Conservation (phyloP, 345 rosid genomes). For the Salix purpurea region DNA sequence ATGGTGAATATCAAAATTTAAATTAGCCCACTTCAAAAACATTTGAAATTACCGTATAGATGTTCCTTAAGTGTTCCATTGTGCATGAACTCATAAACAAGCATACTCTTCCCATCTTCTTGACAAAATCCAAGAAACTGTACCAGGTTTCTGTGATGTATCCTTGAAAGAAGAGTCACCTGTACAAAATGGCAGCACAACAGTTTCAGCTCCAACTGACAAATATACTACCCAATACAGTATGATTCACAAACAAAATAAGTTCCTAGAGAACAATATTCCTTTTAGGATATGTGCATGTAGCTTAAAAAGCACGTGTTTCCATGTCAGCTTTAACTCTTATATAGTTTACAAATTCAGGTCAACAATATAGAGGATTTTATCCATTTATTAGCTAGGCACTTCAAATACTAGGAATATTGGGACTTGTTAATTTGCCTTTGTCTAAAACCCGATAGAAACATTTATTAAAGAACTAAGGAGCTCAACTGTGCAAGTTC, state of each 20-base stretch:
- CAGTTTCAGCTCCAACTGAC: slow-evolving; percentile 3
- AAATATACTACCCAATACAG: not conserved
- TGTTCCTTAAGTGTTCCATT: slow-evolving; percentile 98
- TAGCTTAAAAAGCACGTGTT: not conserved
- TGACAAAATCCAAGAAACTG: slow-evolving; percentile 98
- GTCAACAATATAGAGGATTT: not conserved
- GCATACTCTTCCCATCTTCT: slow-evolving; percentile 83
- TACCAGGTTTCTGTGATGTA: slow-evolving; percentile 95
- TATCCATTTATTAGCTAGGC: not conserved
- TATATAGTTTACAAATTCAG: not conserved
- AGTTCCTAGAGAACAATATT: not conserved
- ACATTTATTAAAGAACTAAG: not conserved
- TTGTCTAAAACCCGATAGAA: not conserved
- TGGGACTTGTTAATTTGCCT: not conserved
- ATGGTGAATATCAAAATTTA: slow-evolving; percentile 2
- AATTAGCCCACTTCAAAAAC: not conserved
- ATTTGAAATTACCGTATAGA: slow-evolving; percentile 64
- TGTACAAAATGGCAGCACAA: slow-evolving; percentile 23
- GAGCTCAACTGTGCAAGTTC: not conserved
- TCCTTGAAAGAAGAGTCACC: slow-evolving; percentile 96
- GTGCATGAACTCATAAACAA: slow-evolving; percentile 94
- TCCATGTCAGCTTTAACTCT: not conserved
- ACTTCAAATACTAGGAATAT: not conserved
- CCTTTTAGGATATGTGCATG: not conserved
- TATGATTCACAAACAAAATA: not conserved